These are phyloP conservation scores for Aspergillus sp. DNA, from an alignment of 2,329 filamentous ascomycete genomes.

Conservation along the genomic window DNA sequence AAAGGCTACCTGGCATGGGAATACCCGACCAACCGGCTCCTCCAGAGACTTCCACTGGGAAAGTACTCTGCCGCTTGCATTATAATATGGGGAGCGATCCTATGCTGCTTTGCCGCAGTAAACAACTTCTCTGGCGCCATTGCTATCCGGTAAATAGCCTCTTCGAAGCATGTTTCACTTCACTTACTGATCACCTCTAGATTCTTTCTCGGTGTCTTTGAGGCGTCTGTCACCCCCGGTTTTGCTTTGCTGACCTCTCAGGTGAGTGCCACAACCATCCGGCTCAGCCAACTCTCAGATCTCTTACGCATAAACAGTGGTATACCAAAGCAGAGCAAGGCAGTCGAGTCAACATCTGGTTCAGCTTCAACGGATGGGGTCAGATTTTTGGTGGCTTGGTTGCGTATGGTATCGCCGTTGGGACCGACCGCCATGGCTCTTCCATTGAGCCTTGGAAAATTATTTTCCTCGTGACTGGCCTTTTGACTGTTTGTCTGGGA, in stretches of 20 bases:
- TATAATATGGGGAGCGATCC: constrained; percentile 63
- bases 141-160: constrained; percentile 53
- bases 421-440: constrained; percentile 57
- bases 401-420: constrained; percentile 64
- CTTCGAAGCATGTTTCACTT: neutral
- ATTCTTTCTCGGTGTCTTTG: constrained; percentile 69
- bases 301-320: constrained; percentile 53
- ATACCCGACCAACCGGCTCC: constrained; percentile 65
- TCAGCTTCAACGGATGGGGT: constrained; percentile 66
- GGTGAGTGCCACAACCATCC: constrained; percentile 23
- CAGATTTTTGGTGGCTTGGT: constrained; percentile 65
- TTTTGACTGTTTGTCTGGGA: constrained; percentile 55
- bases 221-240: constrained; percentile 68
- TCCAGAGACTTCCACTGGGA: constrained; percentile 65
- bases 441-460: constrained; percentile 68
- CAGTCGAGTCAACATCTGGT: constrained; percentile 66
- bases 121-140: constrained; percentile 63
- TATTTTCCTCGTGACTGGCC: constrained; percentile 57
- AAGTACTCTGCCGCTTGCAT: constrained; percentile 68
- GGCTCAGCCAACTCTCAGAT: neutral
- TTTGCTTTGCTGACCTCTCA: constrained; percentile 67
- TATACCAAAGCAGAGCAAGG: constrained; percentile 72
- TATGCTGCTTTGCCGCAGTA: constrained; percentile 65
- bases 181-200: neutral
- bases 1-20: constrained; percentile 59